A percentile compares a stretch with the other conserved stretches of the same genome.
Conservation (phyloP, 169 alveolate species). For the Plasmodium gallinaceum region DNA sequence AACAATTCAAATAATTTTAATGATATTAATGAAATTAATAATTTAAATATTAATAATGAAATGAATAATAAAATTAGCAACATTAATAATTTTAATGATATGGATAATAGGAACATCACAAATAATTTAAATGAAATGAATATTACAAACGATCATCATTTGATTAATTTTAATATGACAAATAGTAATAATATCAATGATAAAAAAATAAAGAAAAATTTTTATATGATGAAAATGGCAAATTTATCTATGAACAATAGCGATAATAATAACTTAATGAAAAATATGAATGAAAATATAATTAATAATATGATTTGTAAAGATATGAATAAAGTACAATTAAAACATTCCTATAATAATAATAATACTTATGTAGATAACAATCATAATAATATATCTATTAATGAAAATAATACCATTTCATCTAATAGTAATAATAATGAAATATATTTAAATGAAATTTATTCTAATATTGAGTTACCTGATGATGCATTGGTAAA, state of each 20-base stretch:
- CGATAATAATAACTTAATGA: background rate
- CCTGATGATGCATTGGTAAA: constrained; percentile 69
- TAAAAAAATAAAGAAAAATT: background rate
- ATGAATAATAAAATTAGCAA: background rate
- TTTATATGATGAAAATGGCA: background rate
- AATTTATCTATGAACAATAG: background rate
- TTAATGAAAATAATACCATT: background rate
- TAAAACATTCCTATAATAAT: background rate
- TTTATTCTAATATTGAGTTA: constrained; percentile 18
- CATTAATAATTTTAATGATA: background rate
- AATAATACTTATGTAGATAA: constrained; percentile 8
- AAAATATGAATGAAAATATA: background rate
- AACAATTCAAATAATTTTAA: background rate
- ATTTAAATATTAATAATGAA: background rate
- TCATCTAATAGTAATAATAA: background rate
- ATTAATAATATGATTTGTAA: background rate
- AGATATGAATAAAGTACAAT: background rate
- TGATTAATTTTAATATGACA: background rate
- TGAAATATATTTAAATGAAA: background rate
- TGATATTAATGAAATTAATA: background rate
- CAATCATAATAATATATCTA: background rate
- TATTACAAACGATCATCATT: background rate
- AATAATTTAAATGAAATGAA: background rate
- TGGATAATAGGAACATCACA: background rate
- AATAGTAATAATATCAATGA: background rate